Evolutionary conservation across 163 green algal species (phyloP).

Genomic region (Scenedesmus sp.): DNA sequence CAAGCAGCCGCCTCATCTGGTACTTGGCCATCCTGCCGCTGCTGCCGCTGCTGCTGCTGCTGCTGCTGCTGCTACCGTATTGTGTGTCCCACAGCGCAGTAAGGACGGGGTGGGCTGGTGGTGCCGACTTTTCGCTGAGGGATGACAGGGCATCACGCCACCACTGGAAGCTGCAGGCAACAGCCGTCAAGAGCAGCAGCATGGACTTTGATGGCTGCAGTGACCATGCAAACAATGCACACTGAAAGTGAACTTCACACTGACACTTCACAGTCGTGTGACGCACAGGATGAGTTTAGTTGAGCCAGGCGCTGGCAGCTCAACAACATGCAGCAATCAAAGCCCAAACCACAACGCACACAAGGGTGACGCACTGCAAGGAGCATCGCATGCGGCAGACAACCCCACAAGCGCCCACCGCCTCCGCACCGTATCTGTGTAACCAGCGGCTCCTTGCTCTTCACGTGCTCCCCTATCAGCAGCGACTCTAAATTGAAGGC

Average conservation of each 20-base stretch:
- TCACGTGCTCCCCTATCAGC: conserved; percentile 66
- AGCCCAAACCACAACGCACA: too few species aligned
- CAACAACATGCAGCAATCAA: too few species aligned
- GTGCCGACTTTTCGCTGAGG: not conserved
- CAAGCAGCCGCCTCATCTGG: conserved; percentile 80
- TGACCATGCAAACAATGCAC: too few species aligned
- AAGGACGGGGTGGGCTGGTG: conserved; percentile 71
- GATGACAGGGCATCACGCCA: conserved; percentile 81
- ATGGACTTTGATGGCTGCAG: too few species aligned
- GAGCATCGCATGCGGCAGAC: too few species aligned
- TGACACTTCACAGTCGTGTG: too few species aligned
- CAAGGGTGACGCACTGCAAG: too few species aligned
- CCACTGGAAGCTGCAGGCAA: conserved; percentile 78
- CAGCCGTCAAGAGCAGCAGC: conserved; percentile 36
- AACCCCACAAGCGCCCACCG: too few species aligned
- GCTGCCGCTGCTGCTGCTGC: conserved; percentile 76
- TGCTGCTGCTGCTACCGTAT: conserved; percentile 22
- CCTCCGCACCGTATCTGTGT: conserved; percentile 42
- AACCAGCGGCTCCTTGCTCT: conserved; percentile 69
- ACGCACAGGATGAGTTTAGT: too few species aligned
- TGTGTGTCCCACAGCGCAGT: conserved; percentile 62
- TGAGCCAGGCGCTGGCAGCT: too few species aligned
- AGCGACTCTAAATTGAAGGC: conserved; percentile 87
- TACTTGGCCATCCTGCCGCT: conserved; percentile 77
- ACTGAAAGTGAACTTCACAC: too few species aligned